Conservation (phyloP, 2,329 filamentous ascomycete species). For the Botrytis cinerea region DNA sequence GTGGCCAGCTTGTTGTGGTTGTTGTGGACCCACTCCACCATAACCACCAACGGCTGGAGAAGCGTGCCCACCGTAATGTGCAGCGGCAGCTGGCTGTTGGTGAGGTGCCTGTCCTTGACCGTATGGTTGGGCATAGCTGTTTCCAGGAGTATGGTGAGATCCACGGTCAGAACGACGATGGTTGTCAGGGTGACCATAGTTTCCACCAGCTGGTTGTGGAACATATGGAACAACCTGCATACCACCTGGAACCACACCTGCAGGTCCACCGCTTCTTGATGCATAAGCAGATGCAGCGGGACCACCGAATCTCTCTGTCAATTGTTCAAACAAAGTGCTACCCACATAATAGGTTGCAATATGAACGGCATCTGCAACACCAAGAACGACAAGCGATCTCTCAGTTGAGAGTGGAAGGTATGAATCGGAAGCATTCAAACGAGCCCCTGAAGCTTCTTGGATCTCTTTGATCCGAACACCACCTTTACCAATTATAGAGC, state of each 20-base stretch:
- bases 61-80: slow-evolving; percentile 68
- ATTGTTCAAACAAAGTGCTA: slow-evolving; percentile 94
- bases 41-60: slow-evolving; percentile 67
- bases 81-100: slow-evolving; percentile 59
- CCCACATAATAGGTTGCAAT: slow-evolving; percentile 99
- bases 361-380: slow-evolving; percentile 96
- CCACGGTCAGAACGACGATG: slow-evolving; percentile 76
- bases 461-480: slow-evolving; percentile 97
- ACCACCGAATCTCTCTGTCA: slow-evolving; percentile 94
- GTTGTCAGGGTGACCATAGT: slow-evolving; percentile 88
- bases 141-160: slow-evolving; percentile 72
- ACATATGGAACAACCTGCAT: slow-evolving; percentile 99
- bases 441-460: slow-evolving; percentile 93
- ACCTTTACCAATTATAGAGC: slow-evolving; percentile 97
- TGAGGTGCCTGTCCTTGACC: slow-evolving; percentile 56
- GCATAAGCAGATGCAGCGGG: slow-evolving; percentile 97
- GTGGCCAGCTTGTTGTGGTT: slow-evolving; percentile 68
- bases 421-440: slow-evolving; percentile 93
- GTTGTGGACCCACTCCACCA: slow-evolving; percentile 75
- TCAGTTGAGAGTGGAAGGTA: slow-evolving; percentile 94
- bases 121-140: slow-evolving; percentile 67
- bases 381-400: slow-evolving; percentile 95
- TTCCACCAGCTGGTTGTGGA: slow-evolving; percentile 87
- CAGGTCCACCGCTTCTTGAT: slow-evolving; percentile 88
- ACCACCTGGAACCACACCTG: slow-evolving; percentile 89